Base-by-base conservation (phyloP, 2,329 filamentous ascomycete genomes). In the Trichoderma simmonsii region DNA sequence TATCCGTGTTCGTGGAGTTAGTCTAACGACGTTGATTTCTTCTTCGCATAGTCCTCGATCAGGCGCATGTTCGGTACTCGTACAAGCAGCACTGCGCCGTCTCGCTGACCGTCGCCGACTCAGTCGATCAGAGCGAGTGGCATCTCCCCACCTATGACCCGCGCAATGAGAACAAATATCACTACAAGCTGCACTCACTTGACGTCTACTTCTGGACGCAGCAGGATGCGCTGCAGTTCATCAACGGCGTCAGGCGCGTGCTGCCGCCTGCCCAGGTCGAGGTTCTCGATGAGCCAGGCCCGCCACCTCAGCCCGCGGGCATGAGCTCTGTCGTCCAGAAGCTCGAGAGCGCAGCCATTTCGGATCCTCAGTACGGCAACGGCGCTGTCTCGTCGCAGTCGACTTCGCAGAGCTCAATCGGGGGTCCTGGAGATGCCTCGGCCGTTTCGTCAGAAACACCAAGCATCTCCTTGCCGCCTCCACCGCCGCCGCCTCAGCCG, bases 151-250 rank as follows among this genome's bases (percentile, higher is more conserved):
- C 89, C 0, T 92, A 87, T 79, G 92, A 95, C 79, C 89, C 89
- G 2, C 86, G 86, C 65, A 93, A 93, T 80, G 89, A 94, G 80
- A 90, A 88, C 78, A 93, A 92, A 80, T 94, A 94, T 80, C 89
- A 94, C 84, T 94, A 94, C 82, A 90, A 89, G 78, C 86, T 95
- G 8, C 90, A 93, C 78, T 91, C 90, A 0, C 79, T 95, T 71
- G 92, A 95, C 77, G 83, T 95, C 15, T 95, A 95, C 82, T 92
- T 95, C 78, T 94, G 92, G 91, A 93, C 90, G 0, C 88, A 89
- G 73, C 85, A 89, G 71, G 92, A 95, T 81, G 92, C 92, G 1
- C 83, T 89, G 32, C 86, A 89, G 71, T 93, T 95, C 75, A 82
- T 94, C 73, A 91, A 91, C 76, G 90, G 89, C 15, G 83, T 93